These are phyloP conservation scores for Lasiodiplodia sp. DNA, from an alignment of 2,329 filamentous ascomycete species.

Conservation along the genomic window DNA sequence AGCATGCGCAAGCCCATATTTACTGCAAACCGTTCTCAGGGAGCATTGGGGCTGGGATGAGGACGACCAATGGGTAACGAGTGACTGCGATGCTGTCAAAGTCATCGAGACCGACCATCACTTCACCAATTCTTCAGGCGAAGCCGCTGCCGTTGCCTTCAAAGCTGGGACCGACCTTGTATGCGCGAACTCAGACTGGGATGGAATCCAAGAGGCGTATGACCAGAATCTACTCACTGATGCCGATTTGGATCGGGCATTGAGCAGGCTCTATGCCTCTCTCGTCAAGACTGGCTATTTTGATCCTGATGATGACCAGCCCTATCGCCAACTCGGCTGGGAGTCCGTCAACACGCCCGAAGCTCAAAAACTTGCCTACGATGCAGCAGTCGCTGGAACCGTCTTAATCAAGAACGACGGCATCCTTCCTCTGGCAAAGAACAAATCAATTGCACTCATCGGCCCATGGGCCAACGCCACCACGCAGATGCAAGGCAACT, in stretches of 20 bases:
- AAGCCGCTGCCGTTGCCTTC: slow-evolving; percentile 57
- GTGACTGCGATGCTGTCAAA: slow-evolving; percentile 69
- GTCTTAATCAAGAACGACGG: slow-evolving; percentile 63
- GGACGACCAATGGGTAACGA: slow-evolving; percentile 68
- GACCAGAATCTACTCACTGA: slow-evolving; percentile 53
- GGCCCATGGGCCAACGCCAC: slow-evolving; percentile 67
- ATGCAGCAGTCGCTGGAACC: slow-evolving; percentile 58
- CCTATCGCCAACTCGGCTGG: slow-evolving; percentile 62
- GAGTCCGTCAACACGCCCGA: slow-evolving; percentile 63
- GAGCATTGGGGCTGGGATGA: slow-evolving; percentile 71
- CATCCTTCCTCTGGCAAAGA: slow-evolving; percentile 52
- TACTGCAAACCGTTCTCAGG: slow-evolving; percentile 68
- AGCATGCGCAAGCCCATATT: slow-evolving; percentile 67
- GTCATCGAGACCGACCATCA: slow-evolving; percentile 63
- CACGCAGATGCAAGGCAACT: slow-evolving; percentile 62
- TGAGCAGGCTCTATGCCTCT: slow-evolving; percentile 56
- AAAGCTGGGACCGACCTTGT: slow-evolving; percentile 62
- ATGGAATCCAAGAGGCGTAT: slow-evolving; percentile 53
- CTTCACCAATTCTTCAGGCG: slow-evolving; percentile 51
- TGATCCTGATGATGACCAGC: slow-evolving; percentile 53
- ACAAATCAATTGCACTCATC: slow-evolving; percentile 60
- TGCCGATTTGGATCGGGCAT: slow-evolving; percentile 56
- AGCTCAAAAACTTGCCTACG: slow-evolving; percentile 63
- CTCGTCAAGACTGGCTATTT: slow-evolving; percentile 67
- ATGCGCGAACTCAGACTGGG: slow-evolving; percentile 59